These are phyloP conservation scores for Lindgomyces ingoldianus DNA, from an alignment of 495 filamentous ascomycete species.

Conservation along the genomic window DNA sequence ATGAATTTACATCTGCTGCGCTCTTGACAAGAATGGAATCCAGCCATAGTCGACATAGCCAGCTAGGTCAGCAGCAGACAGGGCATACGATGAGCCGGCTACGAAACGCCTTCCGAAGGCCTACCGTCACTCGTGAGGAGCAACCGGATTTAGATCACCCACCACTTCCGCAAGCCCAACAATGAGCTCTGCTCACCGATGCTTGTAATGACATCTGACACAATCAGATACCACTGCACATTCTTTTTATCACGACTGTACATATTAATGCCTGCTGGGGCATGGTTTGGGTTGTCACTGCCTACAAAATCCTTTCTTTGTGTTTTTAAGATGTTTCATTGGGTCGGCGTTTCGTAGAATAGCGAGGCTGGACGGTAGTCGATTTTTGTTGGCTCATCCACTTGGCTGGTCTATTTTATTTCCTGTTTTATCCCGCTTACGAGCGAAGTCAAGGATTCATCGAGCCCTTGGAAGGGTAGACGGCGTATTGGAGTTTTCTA, in stretches of 20 bases:
- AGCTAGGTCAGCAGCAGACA: not conserved
- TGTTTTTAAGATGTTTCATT: conserved; percentile 19
- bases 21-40: conserved; percentile 77
- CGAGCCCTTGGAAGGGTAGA: not conserved
- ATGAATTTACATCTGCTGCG: conserved; percentile 87
- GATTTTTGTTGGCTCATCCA: conserved; percentile 1
- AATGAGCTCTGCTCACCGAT: not conserved
- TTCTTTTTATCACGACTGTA: conserved; percentile 29
- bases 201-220: conserved; percentile 12
- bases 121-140: conserved; percentile 32
- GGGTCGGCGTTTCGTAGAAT: conserved; percentile 31
- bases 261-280: conserved; percentile 27
- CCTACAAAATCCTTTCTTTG: conserved; percentile 30
- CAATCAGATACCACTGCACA: conserved; percentile 24
- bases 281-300: conserved; percentile 5
- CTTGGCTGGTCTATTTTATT: conserved; percentile 9
- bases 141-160: conserved; percentile 17
- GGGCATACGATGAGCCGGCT: conserved; percentile 26
- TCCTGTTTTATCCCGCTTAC: not conserved
- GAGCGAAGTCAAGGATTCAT: not conserved
- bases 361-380: conserved; percentile 5
- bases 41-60: conserved; percentile 30
- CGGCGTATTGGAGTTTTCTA: not conserved
- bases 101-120: conserved; percentile 31
- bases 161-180: conserved; percentile 11